A percentile compares a stretch with the other conserved stretches of the same genome.
Evolutionary conservation across 352 stramenopile species (phyloP).

Genomic region (Globisporangium middletonii): DNA sequence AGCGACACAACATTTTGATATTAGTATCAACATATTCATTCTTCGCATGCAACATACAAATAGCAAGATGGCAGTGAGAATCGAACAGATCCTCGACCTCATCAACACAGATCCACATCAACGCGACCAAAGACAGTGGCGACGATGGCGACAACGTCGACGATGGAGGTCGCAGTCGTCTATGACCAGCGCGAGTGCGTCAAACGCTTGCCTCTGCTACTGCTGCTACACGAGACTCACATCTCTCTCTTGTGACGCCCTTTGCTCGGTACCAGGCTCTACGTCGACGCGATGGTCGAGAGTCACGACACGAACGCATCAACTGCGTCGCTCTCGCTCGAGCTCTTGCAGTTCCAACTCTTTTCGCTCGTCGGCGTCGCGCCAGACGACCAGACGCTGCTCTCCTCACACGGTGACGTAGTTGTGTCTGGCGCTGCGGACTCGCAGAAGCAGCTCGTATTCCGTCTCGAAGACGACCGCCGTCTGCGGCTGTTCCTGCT

Average conservation of each 20-base stretch:
- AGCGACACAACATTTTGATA: too few relatives aligned
- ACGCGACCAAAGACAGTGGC: neutral
- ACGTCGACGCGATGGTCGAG: constrained; percentile 23
- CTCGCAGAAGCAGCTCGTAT: neutral
- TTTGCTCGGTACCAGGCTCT: constrained; percentile 21
- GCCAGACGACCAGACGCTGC: constrained; percentile 48
- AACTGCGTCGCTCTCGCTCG: constrained; percentile 22
- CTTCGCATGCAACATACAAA: too few relatives aligned
- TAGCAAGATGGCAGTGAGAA: too few relatives aligned
- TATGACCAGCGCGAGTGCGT: constrained; percentile 57
- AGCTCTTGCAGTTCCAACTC: constrained; percentile 66
- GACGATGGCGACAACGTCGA: neutral
- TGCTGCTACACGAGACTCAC: neutral
- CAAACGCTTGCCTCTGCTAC: neutral
- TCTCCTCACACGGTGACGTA: constrained; percentile 38
- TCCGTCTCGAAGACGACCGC: constrained; percentile 7
- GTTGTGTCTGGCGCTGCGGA: constrained; percentile 14
- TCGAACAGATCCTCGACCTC: too few relatives aligned
- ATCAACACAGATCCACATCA: neutral
- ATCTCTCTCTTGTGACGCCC: neutral
- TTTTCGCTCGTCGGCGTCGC: constrained; percentile 58
- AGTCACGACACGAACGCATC: constrained; percentile 9
- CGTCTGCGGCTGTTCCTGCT: constrained; percentile 39
- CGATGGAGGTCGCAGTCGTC: constrained; percentile 40
- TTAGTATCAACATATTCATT: too few relatives aligned